Conservation (phyloP, 2,329 filamentous ascomycete species). For the Xylaria arbuscula region DNA sequence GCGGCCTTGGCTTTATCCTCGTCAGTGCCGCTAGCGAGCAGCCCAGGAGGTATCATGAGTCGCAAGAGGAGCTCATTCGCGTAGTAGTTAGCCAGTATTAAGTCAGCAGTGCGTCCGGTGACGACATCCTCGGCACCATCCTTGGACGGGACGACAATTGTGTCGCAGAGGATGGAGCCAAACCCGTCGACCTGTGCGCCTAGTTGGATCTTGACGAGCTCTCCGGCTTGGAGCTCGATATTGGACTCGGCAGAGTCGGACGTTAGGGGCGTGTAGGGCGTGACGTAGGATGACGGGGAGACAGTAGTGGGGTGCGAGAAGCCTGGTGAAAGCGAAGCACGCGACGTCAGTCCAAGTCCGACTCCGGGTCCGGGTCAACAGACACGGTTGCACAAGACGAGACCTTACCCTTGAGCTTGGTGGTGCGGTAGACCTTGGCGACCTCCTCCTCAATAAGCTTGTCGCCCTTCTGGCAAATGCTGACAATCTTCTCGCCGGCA, state of each 20-base stretch:
- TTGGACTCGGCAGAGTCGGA: slow-evolving; percentile 88
- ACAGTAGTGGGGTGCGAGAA: slow-evolving; percentile 95
- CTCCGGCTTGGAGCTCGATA: slow-evolving; percentile 81
- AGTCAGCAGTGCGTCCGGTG: slow-evolving; percentile 82
- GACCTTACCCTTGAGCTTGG: slow-evolving; percentile 91
- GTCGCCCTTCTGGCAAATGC: slow-evolving; percentile 95
- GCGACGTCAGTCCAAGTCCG: slow-evolving; percentile 40
- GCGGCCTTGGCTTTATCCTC: slow-evolving; percentile 96
- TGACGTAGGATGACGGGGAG: slow-evolving; percentile 93
- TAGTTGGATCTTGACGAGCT: slow-evolving; percentile 97
- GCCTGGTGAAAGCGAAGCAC: slow-evolving; percentile 60
- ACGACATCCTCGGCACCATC: slow-evolving; percentile 72
- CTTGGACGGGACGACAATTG: slow-evolving; percentile 76
- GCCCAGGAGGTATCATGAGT: slow-evolving; percentile 89
- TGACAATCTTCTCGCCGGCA: slow-evolving; percentile 90
- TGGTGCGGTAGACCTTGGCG: slow-evolving; percentile 96
- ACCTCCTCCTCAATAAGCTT: slow-evolving; percentile 94
- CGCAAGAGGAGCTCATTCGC: slow-evolving; percentile 94
- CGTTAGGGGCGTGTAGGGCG: slow-evolving; percentile 92
- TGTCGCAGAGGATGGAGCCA: slow-evolving; percentile 95
- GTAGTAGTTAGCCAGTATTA: slow-evolving; percentile 91
- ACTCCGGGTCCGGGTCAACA: slow-evolving; percentile 25
- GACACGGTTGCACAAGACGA: slow-evolving; percentile 9
- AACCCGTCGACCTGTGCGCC: slow-evolving; percentile 98
- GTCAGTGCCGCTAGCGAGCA: slow-evolving; percentile 83